Evolutionary conservation across 108 stramenopile species (phyloP).

Genomic region (Pseudonitzschia multiseries): DNA sequence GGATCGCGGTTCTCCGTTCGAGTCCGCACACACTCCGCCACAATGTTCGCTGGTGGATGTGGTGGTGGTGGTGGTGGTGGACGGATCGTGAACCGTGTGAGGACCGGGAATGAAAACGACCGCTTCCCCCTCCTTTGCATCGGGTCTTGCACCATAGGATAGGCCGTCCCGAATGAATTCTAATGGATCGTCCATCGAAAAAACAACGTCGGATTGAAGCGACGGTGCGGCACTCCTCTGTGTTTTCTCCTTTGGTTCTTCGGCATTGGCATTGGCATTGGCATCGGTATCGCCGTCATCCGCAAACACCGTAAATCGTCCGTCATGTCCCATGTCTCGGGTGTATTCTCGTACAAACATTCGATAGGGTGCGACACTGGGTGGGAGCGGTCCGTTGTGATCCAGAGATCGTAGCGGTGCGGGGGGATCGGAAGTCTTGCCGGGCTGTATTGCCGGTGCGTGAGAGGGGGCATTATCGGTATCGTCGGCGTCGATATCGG

Average conservation of each 20-base stretch:
- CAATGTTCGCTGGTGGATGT: not conserved
- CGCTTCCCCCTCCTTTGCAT: not conserved
- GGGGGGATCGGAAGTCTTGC: not conserved
- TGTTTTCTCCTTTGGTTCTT: not conserved
- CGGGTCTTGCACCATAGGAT: not conserved
- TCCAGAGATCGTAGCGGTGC: not conserved
- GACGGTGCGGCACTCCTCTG: not conserved
- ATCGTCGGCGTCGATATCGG: not conserved
- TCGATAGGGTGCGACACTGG: constrained; percentile 14
- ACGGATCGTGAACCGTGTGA: constrained; percentile 10
- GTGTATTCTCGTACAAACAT: constrained; percentile 15
- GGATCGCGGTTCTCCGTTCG: not conserved
- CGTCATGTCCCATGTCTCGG: constrained; percentile 15
- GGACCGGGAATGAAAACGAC: constrained; percentile 9
- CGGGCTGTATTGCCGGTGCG: not conserved
- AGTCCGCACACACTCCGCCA: not conserved
- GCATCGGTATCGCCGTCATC: not conserved
- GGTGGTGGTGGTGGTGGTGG: too few species aligned
- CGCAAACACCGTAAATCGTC: not conserved
- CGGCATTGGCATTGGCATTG: too few species aligned
- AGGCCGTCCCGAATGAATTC: constrained; percentile 11
- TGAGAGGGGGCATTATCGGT: not conserved
- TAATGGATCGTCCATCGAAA: constrained; percentile 18
- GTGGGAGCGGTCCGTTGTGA: constrained; percentile 1
- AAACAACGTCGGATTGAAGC: constrained; percentile 12